Evolutionary conservation across 179 eudicot genomes (phyloP).

Genomic region (Beta corolliflora): DNA sequence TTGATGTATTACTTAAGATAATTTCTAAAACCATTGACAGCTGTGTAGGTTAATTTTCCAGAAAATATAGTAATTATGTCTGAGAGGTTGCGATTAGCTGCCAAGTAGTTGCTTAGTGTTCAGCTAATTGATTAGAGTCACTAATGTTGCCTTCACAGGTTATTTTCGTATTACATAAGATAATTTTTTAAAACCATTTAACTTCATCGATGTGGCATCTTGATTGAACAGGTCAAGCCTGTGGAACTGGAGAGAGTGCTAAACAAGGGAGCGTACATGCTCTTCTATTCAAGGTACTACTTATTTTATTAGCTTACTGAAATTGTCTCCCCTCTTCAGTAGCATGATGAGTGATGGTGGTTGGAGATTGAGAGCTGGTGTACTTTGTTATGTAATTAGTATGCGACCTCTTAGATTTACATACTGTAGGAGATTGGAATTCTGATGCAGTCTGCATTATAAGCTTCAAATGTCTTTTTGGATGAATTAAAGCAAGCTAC

Average conservation of each 20-base stretch:
- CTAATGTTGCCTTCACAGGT: slow-evolving; percentile 4
- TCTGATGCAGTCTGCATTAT: too few relatives aligned
- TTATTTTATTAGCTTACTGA: neutral
- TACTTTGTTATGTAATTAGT: slow-evolving; percentile 1
- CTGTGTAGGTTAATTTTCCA: neutral
- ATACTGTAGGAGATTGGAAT: too few relatives aligned
- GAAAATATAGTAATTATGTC: neutral
- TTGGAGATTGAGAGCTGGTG: neutral
- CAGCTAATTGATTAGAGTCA: neutral
- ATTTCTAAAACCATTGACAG: neutral
- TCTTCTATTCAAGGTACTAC: slow-evolving; percentile 82
- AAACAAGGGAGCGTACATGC: slow-evolving; percentile 84
- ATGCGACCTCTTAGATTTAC: neutral
- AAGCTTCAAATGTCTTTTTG: too few relatives aligned
- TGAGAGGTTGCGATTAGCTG: neutral
- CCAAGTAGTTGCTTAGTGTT: neutral
- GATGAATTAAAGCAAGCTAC: too few relatives aligned
- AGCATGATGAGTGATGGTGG: neutral
- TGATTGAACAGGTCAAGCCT: slow-evolving; percentile 54
- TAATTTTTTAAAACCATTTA: neutral
- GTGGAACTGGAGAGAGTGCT: slow-evolving; percentile 71
- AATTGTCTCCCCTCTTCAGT: neutral
- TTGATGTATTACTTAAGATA: neutral
- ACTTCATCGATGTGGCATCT: neutral
- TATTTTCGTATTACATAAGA: neutral